Conservation (phyloP, 306 rosid species). For the Hippophae tibetana region DNA sequence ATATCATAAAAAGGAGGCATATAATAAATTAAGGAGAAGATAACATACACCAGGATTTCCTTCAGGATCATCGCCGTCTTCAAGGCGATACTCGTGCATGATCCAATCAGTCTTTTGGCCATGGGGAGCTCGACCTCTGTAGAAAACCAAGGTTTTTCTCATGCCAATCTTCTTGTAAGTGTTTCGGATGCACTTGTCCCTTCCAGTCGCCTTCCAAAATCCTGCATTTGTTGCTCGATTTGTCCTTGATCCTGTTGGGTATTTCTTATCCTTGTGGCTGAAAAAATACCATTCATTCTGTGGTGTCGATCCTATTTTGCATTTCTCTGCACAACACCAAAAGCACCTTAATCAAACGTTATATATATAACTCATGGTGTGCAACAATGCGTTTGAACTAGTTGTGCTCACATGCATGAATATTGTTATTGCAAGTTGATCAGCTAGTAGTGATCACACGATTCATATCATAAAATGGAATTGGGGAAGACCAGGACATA, state of each 20-base stretch:
- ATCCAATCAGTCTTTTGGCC: conserved; percentile 97
- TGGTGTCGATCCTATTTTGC: conserved; percentile 88
- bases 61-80: conserved; percentile 57
- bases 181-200: conserved; percentile 86
- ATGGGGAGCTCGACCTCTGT: conserved; percentile 91
- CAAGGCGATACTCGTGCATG: conserved; percentile 94
- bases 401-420: too few relatives aligned
- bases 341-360: background rate
- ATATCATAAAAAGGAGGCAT: too few relatives aligned
- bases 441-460: too few relatives aligned
- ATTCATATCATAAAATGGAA: too few relatives aligned
- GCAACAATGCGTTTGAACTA: too few relatives aligned
- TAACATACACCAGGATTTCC: conserved; percentile 30
- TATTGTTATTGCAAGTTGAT: too few relatives aligned
- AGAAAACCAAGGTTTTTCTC: conserved; percentile 90
- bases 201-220: conserved; percentile 95
- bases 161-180: conserved; percentile 75
- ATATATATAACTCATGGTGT: background rate
- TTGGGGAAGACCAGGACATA: too few relatives aligned
- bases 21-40: too few relatives aligned
- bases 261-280: conserved; percentile 94
- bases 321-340: conserved; percentile 42
- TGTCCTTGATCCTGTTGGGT: conserved; percentile 96
- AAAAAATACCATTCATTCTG: conserved; percentile 97
- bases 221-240: conserved; percentile 90